phyloP scores from a whole-genome alignment of 2,329 filamentous ascomycete genomes.

The Fusarium brachygibbosum region DNA sequence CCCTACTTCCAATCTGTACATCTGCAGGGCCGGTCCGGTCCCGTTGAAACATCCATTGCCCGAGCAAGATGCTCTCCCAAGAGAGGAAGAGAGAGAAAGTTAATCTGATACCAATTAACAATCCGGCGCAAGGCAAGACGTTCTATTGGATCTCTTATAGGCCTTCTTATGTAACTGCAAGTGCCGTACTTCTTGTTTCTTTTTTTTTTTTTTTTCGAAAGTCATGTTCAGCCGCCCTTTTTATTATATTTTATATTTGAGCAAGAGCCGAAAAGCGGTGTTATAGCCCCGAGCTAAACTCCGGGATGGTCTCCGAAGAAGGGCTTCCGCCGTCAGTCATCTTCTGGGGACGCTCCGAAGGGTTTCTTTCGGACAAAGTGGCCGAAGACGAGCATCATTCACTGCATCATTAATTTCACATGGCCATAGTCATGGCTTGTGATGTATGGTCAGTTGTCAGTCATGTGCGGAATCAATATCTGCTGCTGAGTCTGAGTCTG shows the following conservation, averaged over 20 bases:
- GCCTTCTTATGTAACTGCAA: slow-evolving; percentile 20
- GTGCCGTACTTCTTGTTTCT: slow-evolving; percentile 17
- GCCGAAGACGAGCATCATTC: slow-evolving; percentile 19
- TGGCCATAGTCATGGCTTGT: background rate
- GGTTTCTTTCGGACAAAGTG: slow-evolving; percentile 23
- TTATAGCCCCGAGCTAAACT: slow-evolving; percentile 30
- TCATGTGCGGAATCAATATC: slow-evolving; percentile 15
- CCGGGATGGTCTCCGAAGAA: slow-evolving; percentile 33
- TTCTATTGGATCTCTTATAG: slow-evolving; percentile 44
- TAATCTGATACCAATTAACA: slow-evolving; percentile 20
- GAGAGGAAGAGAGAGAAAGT: slow-evolving; percentile 13
- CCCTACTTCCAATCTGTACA: slow-evolving; percentile 11
- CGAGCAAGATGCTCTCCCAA: slow-evolving; percentile 29
- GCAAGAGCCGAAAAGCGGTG: slow-evolving; percentile 28
- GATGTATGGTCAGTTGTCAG: background rate
- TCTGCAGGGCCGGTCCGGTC: slow-evolving; percentile 49
- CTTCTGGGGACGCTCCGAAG: slow-evolving; percentile 26
- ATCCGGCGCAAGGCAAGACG: slow-evolving; percentile 31
- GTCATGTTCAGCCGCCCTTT: slow-evolving; percentile 20
- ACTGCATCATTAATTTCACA: slow-evolving; percentile 16
- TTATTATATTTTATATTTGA: slow-evolving; percentile 9
- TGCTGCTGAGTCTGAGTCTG: slow-evolving; percentile 1
- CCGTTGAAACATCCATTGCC: slow-evolving; percentile 30
- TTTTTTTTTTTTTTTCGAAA: slow-evolving; percentile 22
- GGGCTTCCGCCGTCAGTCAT: background rate